Base-by-base conservation (phyloP, 2,329 filamentous ascomycete genomes). In the Fusarium oligoseptatum region DNA sequence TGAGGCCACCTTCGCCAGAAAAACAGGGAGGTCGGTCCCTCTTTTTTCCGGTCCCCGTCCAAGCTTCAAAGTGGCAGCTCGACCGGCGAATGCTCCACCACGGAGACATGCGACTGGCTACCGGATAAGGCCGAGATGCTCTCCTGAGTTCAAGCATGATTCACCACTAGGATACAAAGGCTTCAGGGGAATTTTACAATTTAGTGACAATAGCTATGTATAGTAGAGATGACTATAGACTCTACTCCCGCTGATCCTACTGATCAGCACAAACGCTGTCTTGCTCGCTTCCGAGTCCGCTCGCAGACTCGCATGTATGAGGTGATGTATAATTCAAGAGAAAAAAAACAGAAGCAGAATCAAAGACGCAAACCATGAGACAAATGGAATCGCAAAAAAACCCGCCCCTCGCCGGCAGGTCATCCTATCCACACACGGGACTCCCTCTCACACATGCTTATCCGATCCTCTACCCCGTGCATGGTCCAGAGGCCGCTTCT, bases 1-100 rank as follows among this genome's bases (percentile, higher is more conserved):
- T 84, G 80, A 85, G 84, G 84, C 84, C 84, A 85, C 83, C 82
- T 84, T 84, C 84, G 75, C 83, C 78, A 82, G 80, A 83, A 83
- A 83, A 80, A 71, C 70, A 72, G 66, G 74, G 70, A 73, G 66
- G 60, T 81, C 56, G 56, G 81, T 80, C 66, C 43, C 64, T 83
- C 82, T 69, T 63, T 81, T 84, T 77, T 71, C 84, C 82, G 82
- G 82, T 29, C 45, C 56, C 72, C 68, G 61, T 68, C 22, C 15
- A n/a, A 72, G 60, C 56, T 72, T 43, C 32, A 45, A 58, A 55
- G 48, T 20, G 27, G 48, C 48, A 55, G 48, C 48, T 32, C 17
- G 22, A 24, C n/a, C 45, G 17, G 66, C 68, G 17, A 12, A 22
- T 64, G 58, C 64, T 74, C 72, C 72, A 72, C 71, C 62, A 65